These are phyloP conservation scores for Colletotrichum simmondsii DNA, from an alignment of 2,329 filamentous ascomycete species.

Conservation along the genomic window DNA sequence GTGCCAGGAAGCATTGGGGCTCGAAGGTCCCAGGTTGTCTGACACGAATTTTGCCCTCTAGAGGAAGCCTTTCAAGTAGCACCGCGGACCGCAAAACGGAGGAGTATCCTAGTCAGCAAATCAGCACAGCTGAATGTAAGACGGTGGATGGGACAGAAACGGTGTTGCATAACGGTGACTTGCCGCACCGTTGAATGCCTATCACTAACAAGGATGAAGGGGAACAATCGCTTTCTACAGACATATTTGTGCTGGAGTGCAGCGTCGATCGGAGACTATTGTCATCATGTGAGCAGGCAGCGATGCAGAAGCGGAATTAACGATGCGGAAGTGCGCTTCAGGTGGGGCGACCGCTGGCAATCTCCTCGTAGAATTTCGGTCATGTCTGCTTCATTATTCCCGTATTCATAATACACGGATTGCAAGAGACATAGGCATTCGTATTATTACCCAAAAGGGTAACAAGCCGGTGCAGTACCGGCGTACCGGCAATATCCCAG, in stretches of 20 bases:
- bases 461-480: neutral
- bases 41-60: neutral
- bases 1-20: neutral
- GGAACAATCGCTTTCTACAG: neutral
- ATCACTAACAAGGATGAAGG: neutral
- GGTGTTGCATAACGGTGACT: constrained; percentile 6
- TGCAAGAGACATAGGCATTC: neutral
- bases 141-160: constrained; percentile 8
- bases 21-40: neutral
- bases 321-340: neutral
- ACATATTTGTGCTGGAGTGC: neutral
- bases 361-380: neutral
- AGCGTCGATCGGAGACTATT: neutral
- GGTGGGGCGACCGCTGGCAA: neutral
- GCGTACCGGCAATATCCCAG: neutral
- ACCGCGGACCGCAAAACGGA: neutral
- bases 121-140: neutral
- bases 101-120: neutral
- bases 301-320: constrained; percentile 6
- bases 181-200: neutral
- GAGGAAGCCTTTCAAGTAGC: neutral
- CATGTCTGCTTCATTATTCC: neutral
- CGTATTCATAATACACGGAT: no score
- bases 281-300: constrained; percentile 21
- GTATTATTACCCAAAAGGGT: neutral